Evolutionary conservation across 345 rosid species (phyloP).

Genomic region (Acer yangbiense): DNA sequence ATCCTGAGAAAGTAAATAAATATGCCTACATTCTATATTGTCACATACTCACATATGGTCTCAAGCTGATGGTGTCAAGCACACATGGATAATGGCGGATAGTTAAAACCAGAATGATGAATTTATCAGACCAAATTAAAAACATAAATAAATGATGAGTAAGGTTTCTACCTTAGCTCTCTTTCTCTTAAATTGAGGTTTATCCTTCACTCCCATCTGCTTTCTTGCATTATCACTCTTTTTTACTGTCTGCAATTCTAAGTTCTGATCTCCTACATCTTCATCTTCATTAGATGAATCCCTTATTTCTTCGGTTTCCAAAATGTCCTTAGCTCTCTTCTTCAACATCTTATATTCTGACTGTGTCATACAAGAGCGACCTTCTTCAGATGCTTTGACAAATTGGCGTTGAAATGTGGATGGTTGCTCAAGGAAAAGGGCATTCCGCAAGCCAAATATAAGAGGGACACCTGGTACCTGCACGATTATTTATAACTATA

Average conservation of each 20-base stretch:
- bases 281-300: slow-evolving; percentile 40
- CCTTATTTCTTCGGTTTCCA: slow-evolving; percentile 32
- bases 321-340: slow-evolving; percentile 37
- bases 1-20: neutral
- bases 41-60: neutral
- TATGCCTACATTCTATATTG: neutral
- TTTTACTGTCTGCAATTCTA: slow-evolving; percentile 23
- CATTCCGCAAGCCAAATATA: slow-evolving; percentile 69
- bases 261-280: slow-evolving; percentile 26
- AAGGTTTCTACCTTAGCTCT: slow-evolving; percentile 60
- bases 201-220: slow-evolving; percentile 52
- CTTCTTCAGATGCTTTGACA: slow-evolving; percentile 61
- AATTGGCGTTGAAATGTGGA: slow-evolving; percentile 69
- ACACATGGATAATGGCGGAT: neutral
- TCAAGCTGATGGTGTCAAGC: neutral
- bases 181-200: slow-evolving; percentile 78
- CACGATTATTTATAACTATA: slow-evolving; percentile 11
- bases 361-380: slow-evolving; percentile 53
- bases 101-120: neutral
- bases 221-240: slow-evolving; percentile 32
- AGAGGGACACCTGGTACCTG: slow-evolving; percentile 87
- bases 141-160: neutral
- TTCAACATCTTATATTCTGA: slow-evolving; percentile 47
- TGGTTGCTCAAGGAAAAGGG: slow-evolving; percentile 77
- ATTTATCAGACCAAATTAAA: neutral